A percentile compares a stretch with the other conserved stretches of the same genome.
These are phyloP conservation scores for Pichia californica DNA, from an alignment of 805 yeast species.

Conservation along the genomic window DNA sequence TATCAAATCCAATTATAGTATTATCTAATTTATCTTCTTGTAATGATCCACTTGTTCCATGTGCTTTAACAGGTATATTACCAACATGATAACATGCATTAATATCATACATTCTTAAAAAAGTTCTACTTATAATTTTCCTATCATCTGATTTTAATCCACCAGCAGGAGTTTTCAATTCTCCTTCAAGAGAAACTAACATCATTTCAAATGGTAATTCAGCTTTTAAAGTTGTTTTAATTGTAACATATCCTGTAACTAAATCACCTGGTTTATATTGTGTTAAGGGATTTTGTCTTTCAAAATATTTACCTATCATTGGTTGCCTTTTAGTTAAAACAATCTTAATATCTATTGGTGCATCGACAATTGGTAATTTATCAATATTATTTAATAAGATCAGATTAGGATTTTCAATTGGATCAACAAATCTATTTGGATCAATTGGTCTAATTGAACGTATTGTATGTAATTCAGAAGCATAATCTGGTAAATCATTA, in stretches of 20 bases:
- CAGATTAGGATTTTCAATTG: constrained; percentile 16
- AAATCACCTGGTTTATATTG: constrained; percentile 68
- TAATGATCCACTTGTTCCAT: neutral
- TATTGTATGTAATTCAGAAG: constrained; percentile 2
- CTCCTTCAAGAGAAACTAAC: constrained; percentile 50
- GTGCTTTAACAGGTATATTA: constrained; percentile 13
- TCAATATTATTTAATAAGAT: constrained; percentile 22
- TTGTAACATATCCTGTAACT: constrained; percentile 47
- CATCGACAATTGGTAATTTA: constrained; percentile 14
- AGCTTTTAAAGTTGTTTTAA: constrained; percentile 34
- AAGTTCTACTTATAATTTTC: constrained; percentile 26
- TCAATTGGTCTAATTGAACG: neutral
- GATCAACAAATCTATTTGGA: constrained; percentile 8
- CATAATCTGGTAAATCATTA: constrained; percentile 19
- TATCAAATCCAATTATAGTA: constrained; percentile 34
- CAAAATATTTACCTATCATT: constrained; percentile 8
- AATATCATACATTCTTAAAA: constrained; percentile 42
- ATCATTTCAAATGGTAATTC: constrained; percentile 56
- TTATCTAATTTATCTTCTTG: constrained; percentile 19
- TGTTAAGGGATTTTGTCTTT: constrained; percentile 30
- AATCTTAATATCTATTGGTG: constrained; percentile 20
- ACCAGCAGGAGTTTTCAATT: constrained; percentile 21
- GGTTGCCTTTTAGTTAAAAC: constrained; percentile 39
- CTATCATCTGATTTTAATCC: constrained; percentile 3
- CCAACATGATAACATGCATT: constrained; percentile 43